Base-by-base conservation (phyloP, 2,329 filamentous ascomycete species). In the Nothophoma quercina region DNA sequence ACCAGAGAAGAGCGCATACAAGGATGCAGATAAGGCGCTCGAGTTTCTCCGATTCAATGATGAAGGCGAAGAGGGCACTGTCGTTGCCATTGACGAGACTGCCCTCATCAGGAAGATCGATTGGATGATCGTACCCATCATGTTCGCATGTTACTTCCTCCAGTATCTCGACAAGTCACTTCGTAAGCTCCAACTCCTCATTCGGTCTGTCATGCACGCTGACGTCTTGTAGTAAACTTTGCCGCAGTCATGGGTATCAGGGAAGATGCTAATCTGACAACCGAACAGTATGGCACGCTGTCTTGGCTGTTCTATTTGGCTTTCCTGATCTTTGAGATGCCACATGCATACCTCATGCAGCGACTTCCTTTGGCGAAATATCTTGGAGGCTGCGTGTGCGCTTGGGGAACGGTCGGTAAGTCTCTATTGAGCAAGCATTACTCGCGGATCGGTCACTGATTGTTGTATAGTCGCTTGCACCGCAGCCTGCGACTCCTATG, bases 341-440 rank as follows among this genome's bases (percentile, higher is more conserved):
- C 74, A 4, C 70, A 75, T 43, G 79, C 74, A 6, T 81, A 78
- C 56, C 70, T 80, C 7, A 82, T 84, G 75, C 81, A 84, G 60
- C 74, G 78, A 7, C 68, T 84, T 0, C 82, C 82, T 0, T 79
- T 78, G 0, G 81, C 80, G 23, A 84, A 83, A 59, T 83, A 81
- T 48, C 71, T 85, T 5, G 79, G 80, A 0, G 48, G 59, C 4
- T 72, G 68, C 41, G 74, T 79, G 0, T 64, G 69, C 3, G 63
- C 78, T 12, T 83, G 79, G 80, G 80, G 79, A 8, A 61, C 79
- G 3, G 75, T 81, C 39, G 46, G 46, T 42, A 36, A 12, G 46
- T 19, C 28, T 23, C 12, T 15, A 13, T 13, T 13, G 1, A 3
- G 7, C 18, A 16, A n/a, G 8, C 12, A 7, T 9, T 4, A 7